Base-by-base conservation (phyloP, 192 early-diverging fungal species). In the Phlyctochytrium planicorne region DNA sequence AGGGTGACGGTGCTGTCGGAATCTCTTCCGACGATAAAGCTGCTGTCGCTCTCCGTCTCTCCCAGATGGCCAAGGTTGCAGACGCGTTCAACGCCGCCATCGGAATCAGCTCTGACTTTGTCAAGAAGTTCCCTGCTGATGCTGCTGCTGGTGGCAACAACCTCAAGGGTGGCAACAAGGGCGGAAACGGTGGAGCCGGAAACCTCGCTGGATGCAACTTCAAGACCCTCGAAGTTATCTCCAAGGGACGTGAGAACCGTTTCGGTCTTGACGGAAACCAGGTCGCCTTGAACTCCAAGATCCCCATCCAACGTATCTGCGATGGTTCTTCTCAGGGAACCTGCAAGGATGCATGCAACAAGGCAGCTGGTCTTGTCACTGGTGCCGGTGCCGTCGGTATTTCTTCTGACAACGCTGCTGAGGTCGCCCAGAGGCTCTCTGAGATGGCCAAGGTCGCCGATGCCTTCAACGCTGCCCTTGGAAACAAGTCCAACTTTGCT, bases 211-310 rank as follows among this genome's bases (percentile, higher is more conserved):
- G n/a, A n/a, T n/a, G n/a, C n/a, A n/a, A n/a, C n/a, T n/a, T n/a
- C n/a, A n/a, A n/a, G n/a, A n/a, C n/a, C n/a, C n/a, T 47, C 40
- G 40, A 47, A 6, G 6, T 47, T 47, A 62, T 72, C 33, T 34
- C 61, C 59, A 34, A 62, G 34, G 67, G 68, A 32, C 24, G 37
- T 20, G 71, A 72, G 61, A 52, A 72, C 56, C 53, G 71, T 29
- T 72, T 72, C 62, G 71, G 71, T n/a, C 71, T 72, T 23, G 17
- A 72, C 30, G 71, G 71, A 2, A 24, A 47, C 34, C 71, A 72
- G 61, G 71, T 72, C 2, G 71, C 71, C 4, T 59, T 72, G 24
- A 72, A 72, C 71, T 68, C 71, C 23, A 59, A 37, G 32, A 71
- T 72, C 55, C 59, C 55, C 16, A 71, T 73, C 70, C 30, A 55